Conservation (phyloP, 139 green algal genomes). For the Volvox africanus region DNA sequence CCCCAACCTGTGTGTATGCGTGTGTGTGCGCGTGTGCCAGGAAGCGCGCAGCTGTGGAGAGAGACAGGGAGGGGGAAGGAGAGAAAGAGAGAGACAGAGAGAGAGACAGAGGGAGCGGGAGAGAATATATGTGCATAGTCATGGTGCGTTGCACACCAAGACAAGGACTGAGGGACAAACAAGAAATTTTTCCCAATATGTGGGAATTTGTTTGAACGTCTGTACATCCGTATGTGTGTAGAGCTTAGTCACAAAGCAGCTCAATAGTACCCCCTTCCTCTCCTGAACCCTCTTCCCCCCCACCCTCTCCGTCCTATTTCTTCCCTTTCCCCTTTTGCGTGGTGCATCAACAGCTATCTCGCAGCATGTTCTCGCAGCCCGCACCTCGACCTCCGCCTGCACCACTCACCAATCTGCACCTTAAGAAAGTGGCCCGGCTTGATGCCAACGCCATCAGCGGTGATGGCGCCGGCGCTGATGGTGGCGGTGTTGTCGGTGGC, state of each 20-base stretch:
- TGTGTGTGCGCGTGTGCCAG: not conserved
- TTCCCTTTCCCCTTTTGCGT: not conserved
- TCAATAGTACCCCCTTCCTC: not conserved
- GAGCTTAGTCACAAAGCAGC: too few relatives aligned
- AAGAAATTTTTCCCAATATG: too few relatives aligned
- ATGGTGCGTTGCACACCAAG: too few relatives aligned
- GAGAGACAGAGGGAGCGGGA: too few relatives aligned
- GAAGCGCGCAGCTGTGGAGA: too few relatives aligned
- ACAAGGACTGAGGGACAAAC: too few relatives aligned
- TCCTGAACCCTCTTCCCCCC: not conserved
- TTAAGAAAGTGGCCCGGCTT: not conserved
- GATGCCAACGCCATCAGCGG: not conserved
- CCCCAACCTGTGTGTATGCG: too few relatives aligned
- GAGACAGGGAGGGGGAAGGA: too few relatives aligned
- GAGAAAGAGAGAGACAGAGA: too few relatives aligned
- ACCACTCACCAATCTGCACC: constrained; percentile 26
- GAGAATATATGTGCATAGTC: too few relatives aligned
- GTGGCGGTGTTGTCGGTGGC: too few relatives aligned
- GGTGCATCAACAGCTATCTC: not conserved
- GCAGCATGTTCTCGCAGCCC: constrained; percentile 20
- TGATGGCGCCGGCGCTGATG: not conserved
- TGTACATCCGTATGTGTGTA: too few relatives aligned
- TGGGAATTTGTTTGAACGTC: not conserved
- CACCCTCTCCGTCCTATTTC: not conserved
- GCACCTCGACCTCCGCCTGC: not conserved